Evolutionary conservation across 805 yeast species (phyloP), one percentile per base, ranked within the genome.

Genomic region (Candida golubevii): DNA sequence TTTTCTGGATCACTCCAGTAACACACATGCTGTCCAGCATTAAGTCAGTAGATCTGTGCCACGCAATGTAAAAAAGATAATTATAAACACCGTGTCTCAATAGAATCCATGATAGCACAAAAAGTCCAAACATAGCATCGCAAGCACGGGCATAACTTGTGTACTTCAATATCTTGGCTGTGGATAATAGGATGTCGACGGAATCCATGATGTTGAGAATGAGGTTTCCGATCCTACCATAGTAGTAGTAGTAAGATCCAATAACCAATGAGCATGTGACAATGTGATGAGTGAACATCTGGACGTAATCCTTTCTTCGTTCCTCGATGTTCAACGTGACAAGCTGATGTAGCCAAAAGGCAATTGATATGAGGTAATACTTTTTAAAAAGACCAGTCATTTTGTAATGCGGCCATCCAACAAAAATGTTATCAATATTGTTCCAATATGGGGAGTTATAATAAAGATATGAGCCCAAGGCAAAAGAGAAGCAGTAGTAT

Each of bases 221-320:
- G 27, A 83, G 75, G 63, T 88, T 87, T 28, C 97, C 97, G 44
- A 87, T 77, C 32, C 87, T 75, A 30, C 83, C 78, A 63, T 82
- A 85, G 64, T 85, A 82, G 60, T 79, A 80, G 57, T 69, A 71
- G 62, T 88, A 89, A 1, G 93, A 83, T 2, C 93, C 91, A 10
- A 74, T 60, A 26, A 85, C 75, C 44, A 89, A 72, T 18, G 70
- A 54, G 54, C 82, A 74, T 0, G 97, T 89, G 45, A 90, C 82
- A 45, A 90, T 80, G 63, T 89, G 97, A 62, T 89, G 97, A 37
- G 82, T 67, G 57, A 88, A 79, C 97, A 89, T 89, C 65, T 89
- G 96, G 54, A 66, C 63, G 60, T 86, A 82, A 61, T 89, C 97
- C 60, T 88, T 88, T 49, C 97, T 78, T 50, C 74, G 78, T 48